A percentile compares a stretch with the other conserved stretches of the same genome.
Conservation (phyloP, 257 asterid genomes). For the Fraxinus anomala region DNA sequence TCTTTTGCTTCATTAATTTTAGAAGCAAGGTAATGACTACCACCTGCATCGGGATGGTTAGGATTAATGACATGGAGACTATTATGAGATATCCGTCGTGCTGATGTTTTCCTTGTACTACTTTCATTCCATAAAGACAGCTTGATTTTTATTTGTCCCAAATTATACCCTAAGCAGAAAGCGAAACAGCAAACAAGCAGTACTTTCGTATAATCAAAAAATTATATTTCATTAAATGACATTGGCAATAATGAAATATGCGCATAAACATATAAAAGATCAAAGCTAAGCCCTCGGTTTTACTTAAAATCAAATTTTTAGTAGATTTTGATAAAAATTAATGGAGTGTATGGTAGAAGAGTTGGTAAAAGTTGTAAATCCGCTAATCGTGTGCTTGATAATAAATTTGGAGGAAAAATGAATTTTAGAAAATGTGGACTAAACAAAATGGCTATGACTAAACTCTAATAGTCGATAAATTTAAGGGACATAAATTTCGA, state of each 20-base stretch:
- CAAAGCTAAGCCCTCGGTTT: not conserved
- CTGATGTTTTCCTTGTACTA: not conserved
- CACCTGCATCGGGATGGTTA: constrained; percentile 89
- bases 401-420: no score
- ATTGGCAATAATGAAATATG: not conserved
- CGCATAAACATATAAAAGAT: not conserved
- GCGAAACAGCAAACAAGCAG: not conserved
- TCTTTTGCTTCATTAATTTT: constrained; percentile 87
- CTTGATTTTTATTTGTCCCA: no score
- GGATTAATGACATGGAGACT: not conserved
- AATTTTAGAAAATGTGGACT: not conserved
- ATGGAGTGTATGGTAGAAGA: no score
- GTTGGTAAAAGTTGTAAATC: no score
- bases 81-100: not conserved
- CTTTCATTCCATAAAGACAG: no score
- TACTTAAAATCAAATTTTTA: no score
- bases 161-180: not conserved
- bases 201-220: not conserved
- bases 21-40: constrained; percentile 91
- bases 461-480: not conserved
- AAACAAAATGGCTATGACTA: no score
- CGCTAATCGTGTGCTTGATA: no score
- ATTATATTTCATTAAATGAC: not conserved
- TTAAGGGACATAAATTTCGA: not conserved
- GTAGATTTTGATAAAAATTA: no score